phyloP scores from a whole-genome alignment of 805 yeast species.

The Wickerhamomyces alni region DNA sequence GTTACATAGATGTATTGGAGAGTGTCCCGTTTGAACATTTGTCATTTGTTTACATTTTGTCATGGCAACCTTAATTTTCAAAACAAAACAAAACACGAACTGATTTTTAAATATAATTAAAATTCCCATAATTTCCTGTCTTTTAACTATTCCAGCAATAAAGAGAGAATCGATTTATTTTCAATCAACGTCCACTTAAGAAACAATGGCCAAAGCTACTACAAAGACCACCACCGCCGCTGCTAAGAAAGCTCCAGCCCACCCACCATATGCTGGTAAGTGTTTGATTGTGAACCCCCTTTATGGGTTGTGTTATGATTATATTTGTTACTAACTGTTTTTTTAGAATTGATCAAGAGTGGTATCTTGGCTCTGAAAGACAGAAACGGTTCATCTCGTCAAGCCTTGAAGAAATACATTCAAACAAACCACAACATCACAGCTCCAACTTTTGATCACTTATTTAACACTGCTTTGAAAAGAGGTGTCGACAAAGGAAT shows the following conservation, averaged over 20 bases:
- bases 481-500: slow-evolving; percentile 76
- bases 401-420: slow-evolving; percentile 80
- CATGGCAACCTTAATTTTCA: background rate
- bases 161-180: no score
- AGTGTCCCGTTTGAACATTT: background rate
- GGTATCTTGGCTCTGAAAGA: slow-evolving; percentile 70
- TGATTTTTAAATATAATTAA: background rate
- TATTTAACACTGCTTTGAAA: slow-evolving; percentile 72
- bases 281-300: background rate
- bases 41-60: background rate
- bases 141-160: no score
- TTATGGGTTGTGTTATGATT: background rate
- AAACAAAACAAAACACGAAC: background rate
- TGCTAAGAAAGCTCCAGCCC: slow-evolving; percentile 20
- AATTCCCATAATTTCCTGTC: background rate
- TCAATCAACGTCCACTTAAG: no score
- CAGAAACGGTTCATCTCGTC: slow-evolving; percentile 80
- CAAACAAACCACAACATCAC: slow-evolving; percentile 54
- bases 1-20: background rate
- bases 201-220: slow-evolving; percentile 19
- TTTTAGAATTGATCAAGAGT: slow-evolving; percentile 32
- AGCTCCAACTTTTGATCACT: slow-evolving; percentile 63
- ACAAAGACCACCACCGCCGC: slow-evolving; percentile 10
- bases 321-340: slow-evolving; percentile 5
- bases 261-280: slow-evolving; percentile 24